These are phyloP conservation scores for Saposhnikovia divaricata DNA, from an alignment of 129 eudicot genomes.

Conservation along the genomic window DNA sequence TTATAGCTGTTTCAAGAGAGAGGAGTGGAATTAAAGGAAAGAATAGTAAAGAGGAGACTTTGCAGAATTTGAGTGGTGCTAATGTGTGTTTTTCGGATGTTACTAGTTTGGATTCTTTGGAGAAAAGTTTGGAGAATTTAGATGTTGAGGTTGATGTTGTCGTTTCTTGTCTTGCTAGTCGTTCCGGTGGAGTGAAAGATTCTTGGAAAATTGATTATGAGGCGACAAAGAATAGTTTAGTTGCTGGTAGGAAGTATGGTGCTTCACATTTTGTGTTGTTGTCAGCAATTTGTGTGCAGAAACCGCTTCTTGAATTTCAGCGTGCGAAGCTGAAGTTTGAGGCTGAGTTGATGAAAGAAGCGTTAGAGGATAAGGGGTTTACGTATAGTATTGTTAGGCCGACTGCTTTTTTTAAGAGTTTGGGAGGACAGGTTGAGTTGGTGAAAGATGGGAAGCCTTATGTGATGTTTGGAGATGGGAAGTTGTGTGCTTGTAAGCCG, in stretches of 20 bases:
- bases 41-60: constrained; percentile 59
- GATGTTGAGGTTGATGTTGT: constrained; percentile 78
- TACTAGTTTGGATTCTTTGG: constrained; percentile 49
- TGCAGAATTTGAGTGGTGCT: constrained; percentile 57
- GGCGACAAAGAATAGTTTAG: constrained; percentile 80
- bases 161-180: constrained; percentile 84
- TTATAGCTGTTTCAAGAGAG: constrained; percentile 83
- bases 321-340: constrained; percentile 87
- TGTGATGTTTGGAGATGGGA: constrained; percentile 98
- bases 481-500: constrained; percentile 89
- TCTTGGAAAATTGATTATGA: constrained; percentile 87
- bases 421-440: constrained; percentile 86
- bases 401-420: constrained; percentile 86
- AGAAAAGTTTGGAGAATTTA: constrained; percentile 46
- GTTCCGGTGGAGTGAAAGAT: constrained; percentile 86
- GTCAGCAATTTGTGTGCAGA: constrained; percentile 95
- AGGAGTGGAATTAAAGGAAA: constrained; percentile 74
- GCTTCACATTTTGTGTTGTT: constrained; percentile 78
- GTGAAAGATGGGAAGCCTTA: constrained; percentile 95
- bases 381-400: constrained; percentile 89
- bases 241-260: constrained; percentile 66
- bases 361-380: constrained; percentile 40
- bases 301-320: constrained; percentile 91
- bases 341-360: constrained; percentile 63
- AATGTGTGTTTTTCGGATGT: constrained; percentile 90